Base-by-base conservation (phyloP, 306 rosid species). In the barrel medic (Medicago truncatula) region DNA sequence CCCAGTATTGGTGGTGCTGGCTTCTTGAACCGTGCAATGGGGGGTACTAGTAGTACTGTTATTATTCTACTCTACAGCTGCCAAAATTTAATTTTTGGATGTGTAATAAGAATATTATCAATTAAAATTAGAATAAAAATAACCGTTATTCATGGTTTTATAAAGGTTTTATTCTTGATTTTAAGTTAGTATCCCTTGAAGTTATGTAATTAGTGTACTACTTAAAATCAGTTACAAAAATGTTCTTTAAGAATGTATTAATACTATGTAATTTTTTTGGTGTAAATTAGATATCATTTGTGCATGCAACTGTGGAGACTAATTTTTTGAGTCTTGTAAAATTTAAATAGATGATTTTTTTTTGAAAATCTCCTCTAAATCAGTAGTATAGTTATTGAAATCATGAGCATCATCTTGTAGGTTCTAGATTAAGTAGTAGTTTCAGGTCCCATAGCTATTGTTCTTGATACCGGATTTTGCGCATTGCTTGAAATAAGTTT, bases 21-120 rank as follows among this genome's bases (percentile, higher is more conserved):
- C 78, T 79, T 76, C 76, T 39, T 80, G 80, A 44, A 80, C 79
- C 78, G 75, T 80, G 79, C 79, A 73, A 58, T 36, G 44, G 31
- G 44, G 31, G 73, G 77, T 54, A 73, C 74, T 73, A 66, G 65
- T 52, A 14, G 69, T 36, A 63, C 69, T 63, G 15, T 63, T 63
- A 59, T 25, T 59, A 63, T 38, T 36, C 54, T 53, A 67, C 20
- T 67, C 62, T 20, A 38, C 16, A 18, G 13, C 3, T 1, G 14
- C 46, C n/a, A 13, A 39, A 9, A 4, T 38, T 44, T 47, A 8
- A 23, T 47, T 57, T 69, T 70, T 78, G n/a, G 39, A 16, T 21
- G 16, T 34, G 28, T 68, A 28, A 67, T 47, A 60, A 49, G 3
- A 23, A 15, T 18, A 34, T 7, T 3, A 25, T 67, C 12, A 67